Evolutionary conservation across 805 yeast species (phyloP), one percentile per base, ranked within the genome.

Genomic region (Starmerella tilneyi): DNA sequence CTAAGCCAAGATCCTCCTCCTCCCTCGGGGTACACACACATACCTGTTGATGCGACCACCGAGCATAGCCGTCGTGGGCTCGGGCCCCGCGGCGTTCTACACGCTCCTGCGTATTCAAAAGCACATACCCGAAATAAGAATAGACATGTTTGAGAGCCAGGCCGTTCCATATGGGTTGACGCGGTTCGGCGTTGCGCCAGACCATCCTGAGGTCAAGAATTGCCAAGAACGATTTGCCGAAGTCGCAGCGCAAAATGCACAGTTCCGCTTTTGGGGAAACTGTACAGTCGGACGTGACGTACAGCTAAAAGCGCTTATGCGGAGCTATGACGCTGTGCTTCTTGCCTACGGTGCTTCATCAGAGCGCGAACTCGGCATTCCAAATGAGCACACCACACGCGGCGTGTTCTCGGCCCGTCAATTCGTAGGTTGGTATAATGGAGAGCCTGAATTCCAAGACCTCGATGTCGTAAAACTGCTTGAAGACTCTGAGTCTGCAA

Each of bases 151-250:
- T 67, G 99, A 92, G 58, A 72, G 76, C 50, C 66, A 79, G 21
- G 95, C 96, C 0, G 79, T 86, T 6, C 98, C 98, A 0, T 89
- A 73, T 65, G 99, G 99, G 0, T 69, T 92, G 27, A 78, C 88
- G 33, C 65, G 99, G 28, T 88, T 75, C 59, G 99, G 99, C 1
- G 97, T 92, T n/a, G 96, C 98, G 0, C 99, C 99, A 2, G 99
- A 92, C 63, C 96, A 92, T 63, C 95, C 96, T 0, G 97, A 92
- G 57, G 97, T 92, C 26, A 89, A 88, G 51, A 64, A 64, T 48
- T 68, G 72, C 68, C 71, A 79, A 60, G 81, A 81, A 16, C 78
- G 86, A 43, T 81, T 92, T 59, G 39, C 29, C n/a, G 78, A 79
- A 44, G 66, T 69, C 19, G 63, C 62, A 2, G 37, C 38, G 19